phyloP scores from a whole-genome alignment of 208 protist genomes.

The Crithidia thermophila region DNA sequence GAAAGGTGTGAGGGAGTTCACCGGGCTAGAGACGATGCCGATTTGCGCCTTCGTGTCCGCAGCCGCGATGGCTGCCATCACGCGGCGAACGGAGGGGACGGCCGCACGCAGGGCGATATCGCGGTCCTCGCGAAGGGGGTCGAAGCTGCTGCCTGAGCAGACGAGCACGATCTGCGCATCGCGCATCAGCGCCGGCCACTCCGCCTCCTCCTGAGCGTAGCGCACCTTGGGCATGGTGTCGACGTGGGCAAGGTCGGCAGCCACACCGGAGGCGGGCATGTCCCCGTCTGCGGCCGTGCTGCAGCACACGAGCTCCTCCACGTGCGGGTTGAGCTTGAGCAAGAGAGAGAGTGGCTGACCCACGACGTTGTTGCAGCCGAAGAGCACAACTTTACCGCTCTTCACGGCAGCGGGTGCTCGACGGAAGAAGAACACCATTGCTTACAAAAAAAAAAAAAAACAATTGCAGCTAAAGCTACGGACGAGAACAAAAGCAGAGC shows the following conservation, averaged over 20 bases:
- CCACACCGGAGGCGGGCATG: conserved; percentile 53
- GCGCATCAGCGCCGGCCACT: conserved; percentile 68
- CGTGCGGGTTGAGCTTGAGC: conserved; percentile 85
- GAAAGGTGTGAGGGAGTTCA: conserved; percentile 94
- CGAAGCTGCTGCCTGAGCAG: conserved; percentile 86
- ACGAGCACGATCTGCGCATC: conserved; percentile 90
- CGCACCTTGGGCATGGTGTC: conserved; percentile 53
- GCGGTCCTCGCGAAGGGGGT: conserved; percentile 89
- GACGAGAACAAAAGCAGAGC: neutral
- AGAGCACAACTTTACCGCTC: conserved; percentile 84
- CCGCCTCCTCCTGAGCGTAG: conserved; percentile 35
- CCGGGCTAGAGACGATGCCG: conserved; percentile 91
- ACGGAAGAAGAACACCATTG: conserved; percentile 43
- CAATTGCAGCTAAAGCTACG: too few species aligned
- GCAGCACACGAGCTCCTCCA: conserved; percentile 79
- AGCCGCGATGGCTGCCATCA: conserved; percentile 78
- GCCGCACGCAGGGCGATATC: conserved; percentile 88
- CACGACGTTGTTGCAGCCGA: conserved; percentile 92
- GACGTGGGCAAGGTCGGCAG: conserved; percentile 82
- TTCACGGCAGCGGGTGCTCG: conserved; percentile 11
- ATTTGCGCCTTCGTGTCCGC: conserved; percentile 76
- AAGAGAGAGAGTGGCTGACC: conserved; percentile 94
- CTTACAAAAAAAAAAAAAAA: too few species aligned
- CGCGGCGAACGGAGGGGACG: conserved; percentile 66
- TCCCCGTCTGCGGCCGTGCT: conserved; percentile 40